Evolutionary conservation across 805 yeast genomes (phyloP), one percentile per base, ranked within the genome.

Genomic region (Ogataea minuta): DNA sequence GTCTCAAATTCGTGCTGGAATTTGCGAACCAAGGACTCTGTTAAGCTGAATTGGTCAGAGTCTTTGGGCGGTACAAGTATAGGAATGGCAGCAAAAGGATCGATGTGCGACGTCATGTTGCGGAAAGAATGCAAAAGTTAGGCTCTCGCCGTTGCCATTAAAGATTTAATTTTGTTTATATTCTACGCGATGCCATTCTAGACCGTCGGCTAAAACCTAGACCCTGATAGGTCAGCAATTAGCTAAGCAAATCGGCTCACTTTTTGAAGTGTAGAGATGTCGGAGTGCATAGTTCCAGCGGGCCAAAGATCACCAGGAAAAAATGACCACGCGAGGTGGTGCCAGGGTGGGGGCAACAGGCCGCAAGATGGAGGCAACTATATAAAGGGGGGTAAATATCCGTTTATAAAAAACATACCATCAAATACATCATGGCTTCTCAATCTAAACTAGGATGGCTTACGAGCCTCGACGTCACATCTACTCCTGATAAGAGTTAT

Each of bases 361-460:
- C 42, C 25, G 37, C 33, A 39, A 28, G 30, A 12, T 9, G 12
- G 16, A 24, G 28, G 10, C 33, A 28, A 28, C n/a, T 31, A 38
- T 38, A 38, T 38, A 38, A 31, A 37, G 35, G 36, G 36, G 41
- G 36, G 26, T 4, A 23, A 14, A 23, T 27, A 7, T 21, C 32
- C 34, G 13, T n/a, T 16, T 16, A 11, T 10, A 37, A 31, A 36
- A 16, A 21, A 27, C 33, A 20, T 17, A 34, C 12, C 30, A 28
- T n/a, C 28, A 43, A 19, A 32, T 8, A 19, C 21, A 19, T 19
- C 21, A 53, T 53, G 58, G 38, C 54, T 24, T 21, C 45, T 28
- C 41, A 43, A 25, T 72, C 78, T 44, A 72, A 71, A 68, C 65
- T 89, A 64, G 79, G 79, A 62, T 90, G 96, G 96, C 77, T 90